Evolutionary conservation across 176 grass and related monocot species (phyloP), one percentile per base, ranked within the genome.

Genomic region (Themeda triandra): DNA sequence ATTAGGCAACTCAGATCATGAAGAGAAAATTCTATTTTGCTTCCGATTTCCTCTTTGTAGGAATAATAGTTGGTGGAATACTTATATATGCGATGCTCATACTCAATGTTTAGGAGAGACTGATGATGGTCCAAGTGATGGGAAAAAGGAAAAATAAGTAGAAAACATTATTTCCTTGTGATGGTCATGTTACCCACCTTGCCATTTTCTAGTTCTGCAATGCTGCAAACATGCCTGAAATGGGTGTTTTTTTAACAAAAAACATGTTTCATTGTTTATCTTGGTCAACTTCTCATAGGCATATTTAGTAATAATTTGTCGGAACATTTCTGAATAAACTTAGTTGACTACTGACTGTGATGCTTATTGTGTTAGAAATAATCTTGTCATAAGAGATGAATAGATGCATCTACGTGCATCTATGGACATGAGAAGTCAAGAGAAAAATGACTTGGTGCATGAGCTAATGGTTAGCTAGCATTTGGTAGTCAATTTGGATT

Each of bases 211-310:
- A 71, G n/a, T 83, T 72, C 17, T 73, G 25, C 21, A 6, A 80
- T 74, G 32, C 33, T 56, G 32, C 32, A 86, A 63, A 86, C 13
- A 86, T 78, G 67, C 54, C 4, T 37, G 46, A 75, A 44, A 59
- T 75, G 28, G 59, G 35, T 84, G 66, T 54, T 79, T 13, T 73
- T 41, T 27, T 31, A 10, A 58, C 66, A 80, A 72, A 66, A 54
- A 41, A 5, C 44, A 79, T 56, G 31, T n/a, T 66, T 18, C 39
- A 25, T 6, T 65, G 18, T 64, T 73, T 73, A 56, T 56, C 10
- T 80, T 84, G 44, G 33, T 54, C 25, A 66, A 58, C 4, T 67
- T 65, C 24, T 33, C 25, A 8, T 58, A 24, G 32, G 21, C 40
- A 45, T 63, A 28, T n/a, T 84, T 80, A 59, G 27, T 63, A 28